A percentile compares a stretch with the other conserved stretches of the same genome.
phyloP scores from a whole-genome alignment of 2,329 filamentous ascomycete species.

The Exophiala sideris region DNA sequence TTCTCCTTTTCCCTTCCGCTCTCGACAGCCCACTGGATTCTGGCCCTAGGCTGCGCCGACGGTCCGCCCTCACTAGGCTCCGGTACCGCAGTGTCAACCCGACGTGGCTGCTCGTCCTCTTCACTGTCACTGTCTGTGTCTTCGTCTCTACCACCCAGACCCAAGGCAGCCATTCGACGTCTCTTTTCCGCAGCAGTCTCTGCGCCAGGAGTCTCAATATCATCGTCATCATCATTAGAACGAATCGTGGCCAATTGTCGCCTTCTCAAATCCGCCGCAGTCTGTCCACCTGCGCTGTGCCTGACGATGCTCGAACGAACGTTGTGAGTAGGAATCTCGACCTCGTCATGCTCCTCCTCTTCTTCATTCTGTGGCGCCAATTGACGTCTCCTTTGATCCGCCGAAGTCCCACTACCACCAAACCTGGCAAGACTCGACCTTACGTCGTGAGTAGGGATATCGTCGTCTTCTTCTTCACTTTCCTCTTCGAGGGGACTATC shows the following conservation, averaged over 20 bases:
- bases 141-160: conserved; percentile 27
- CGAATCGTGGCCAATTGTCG: conserved; percentile 33
- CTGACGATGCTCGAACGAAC: conserved; percentile 38
- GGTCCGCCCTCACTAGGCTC: conserved; percentile 20
- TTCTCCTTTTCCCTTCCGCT: conserved; percentile 32
- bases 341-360: conserved; percentile 12
- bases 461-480: conserved; percentile 14
- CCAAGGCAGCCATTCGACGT: conserved; percentile 45
- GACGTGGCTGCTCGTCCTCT: conserved; percentile 21
- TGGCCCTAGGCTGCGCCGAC: conserved; percentile 29
- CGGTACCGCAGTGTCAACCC: conserved; percentile 21
- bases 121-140: conserved; percentile 32
- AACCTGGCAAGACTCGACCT: conserved; percentile 38
- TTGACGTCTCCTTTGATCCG: conserved; percentile 30
- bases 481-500: conserved; percentile 14
- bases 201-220: conserved; percentile 33
- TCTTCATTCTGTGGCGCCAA: neutral
- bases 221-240: conserved; percentile 24
- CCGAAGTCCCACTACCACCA: conserved; percentile 33
- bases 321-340: conserved; percentile 33
- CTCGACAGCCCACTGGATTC: conserved; percentile 43
- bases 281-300: conserved; percentile 31
- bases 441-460: conserved; percentile 35
- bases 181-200: conserved; percentile 47
- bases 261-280: conserved; percentile 39